A percentile compares a stretch with the other conserved stretches of the same genome.
These are phyloP conservation scores for Amanita rubescens DNA, from an alignment of 768 basidiomycete species.

Conservation along the genomic window DNA sequence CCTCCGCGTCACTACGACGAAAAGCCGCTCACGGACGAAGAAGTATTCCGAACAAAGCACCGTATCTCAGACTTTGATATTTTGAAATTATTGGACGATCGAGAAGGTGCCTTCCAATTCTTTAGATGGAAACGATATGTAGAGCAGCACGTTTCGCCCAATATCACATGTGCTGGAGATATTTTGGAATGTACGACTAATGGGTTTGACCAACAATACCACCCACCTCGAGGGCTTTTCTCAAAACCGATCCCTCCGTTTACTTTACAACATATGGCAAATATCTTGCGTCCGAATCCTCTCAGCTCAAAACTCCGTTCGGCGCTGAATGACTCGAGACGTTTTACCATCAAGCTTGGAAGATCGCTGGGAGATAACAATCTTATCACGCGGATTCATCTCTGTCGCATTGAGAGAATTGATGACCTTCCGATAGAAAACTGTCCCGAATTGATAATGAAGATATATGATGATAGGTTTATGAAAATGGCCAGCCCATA, in stretches of 20 bases:
- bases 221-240: slow-evolving; percentile 6
- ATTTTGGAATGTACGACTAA: slow-evolving; percentile 9
- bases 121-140: slow-evolving; percentile 19
- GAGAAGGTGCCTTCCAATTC: slow-evolving; percentile 19
- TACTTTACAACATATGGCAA: slow-evolving; percentile 6
- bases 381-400: slow-evolving; percentile 7
- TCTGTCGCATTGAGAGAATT: slow-evolving; percentile 9
- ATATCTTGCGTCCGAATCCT: slow-evolving; percentile 5
- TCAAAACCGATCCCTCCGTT: slow-evolving; percentile 6
- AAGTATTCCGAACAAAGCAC: slow-evolving; percentile 3
- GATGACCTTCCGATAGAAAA: slow-evolving; percentile 8
- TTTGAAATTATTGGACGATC: slow-evolving; percentile 16
- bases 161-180: slow-evolving; percentile 13
- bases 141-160: slow-evolving; percentile 8
- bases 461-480: slow-evolving; percentile 10
- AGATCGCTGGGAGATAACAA: slow-evolving; percentile 6
- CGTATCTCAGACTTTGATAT: slow-evolving; percentile 14
- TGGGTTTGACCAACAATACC: slow-evolving; percentile 3
- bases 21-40: slow-evolving; percentile 1
- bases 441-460: slow-evolving; percentile 6
- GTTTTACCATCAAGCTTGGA: slow-evolving; percentile 8
- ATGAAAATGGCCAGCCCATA: slow-evolving; percentile 1
- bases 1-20: slow-evolving; percentile 3
- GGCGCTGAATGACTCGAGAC: slow-evolving; percentile 6
- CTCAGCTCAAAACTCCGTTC: not conserved